Conservation (phyloP, 768 basidiomycete species). For the Agaricus sinodeliciosus region DNA sequence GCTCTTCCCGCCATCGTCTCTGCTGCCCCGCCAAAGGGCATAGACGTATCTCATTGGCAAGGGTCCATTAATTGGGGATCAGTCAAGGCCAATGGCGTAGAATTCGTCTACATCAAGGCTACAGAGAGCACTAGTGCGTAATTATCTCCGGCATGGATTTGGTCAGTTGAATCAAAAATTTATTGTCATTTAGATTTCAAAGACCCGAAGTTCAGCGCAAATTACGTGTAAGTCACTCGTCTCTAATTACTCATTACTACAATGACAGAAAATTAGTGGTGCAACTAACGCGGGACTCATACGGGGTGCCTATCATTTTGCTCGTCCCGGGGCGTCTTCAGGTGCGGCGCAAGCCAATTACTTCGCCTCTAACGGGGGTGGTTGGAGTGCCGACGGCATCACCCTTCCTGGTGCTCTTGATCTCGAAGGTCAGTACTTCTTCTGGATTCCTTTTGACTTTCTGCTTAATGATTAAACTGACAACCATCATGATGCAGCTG, state of each 20-base stretch:
- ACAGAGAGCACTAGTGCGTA: slow-evolving; percentile 50
- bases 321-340: slow-evolving; percentile 32
- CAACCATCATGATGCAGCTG: slow-evolving; percentile 34
- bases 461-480: slow-evolving; percentile 31
- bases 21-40: slow-evolving; percentile 34
- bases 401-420: slow-evolving; percentile 63
- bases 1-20: slow-evolving; percentile 1
- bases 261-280: slow-evolving; percentile 27
- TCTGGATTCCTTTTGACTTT: background rate
- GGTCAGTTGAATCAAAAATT: background rate
- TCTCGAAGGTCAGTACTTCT: slow-evolving; percentile 43
- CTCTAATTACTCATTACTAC: background rate
- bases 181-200: background rate
- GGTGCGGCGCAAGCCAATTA: slow-evolving; percentile 55
- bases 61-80: slow-evolving; percentile 42
- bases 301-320: slow-evolving; percentile 59
- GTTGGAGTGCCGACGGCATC: slow-evolving; percentile 46
- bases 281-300: slow-evolving; percentile 51
- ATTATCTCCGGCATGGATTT: background rate
- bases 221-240: background rate
- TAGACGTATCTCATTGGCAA: slow-evolving; percentile 52
- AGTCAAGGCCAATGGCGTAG: slow-evolving; percentile 43
- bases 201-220: background rate
- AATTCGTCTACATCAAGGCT: slow-evolving; percentile 62
- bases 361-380: slow-evolving; percentile 55